Evolutionary conservation across 2,329 filamentous ascomycete genomes (phyloP), one percentile per base, ranked within the genome.

Genomic region (Aspergillus unguis): DNA sequence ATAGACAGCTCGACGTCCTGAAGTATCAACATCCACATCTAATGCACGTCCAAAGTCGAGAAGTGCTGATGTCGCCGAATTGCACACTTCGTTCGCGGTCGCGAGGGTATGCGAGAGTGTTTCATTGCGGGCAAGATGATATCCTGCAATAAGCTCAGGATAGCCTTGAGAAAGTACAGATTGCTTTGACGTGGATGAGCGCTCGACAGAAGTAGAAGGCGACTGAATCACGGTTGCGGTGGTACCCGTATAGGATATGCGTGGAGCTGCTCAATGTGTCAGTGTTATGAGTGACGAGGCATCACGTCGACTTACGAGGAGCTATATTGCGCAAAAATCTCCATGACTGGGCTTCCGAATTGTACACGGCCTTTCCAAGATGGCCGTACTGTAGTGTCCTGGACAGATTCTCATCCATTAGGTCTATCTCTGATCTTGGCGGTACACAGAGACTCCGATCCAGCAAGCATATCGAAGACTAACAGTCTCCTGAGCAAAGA

Each of bases 311-410:
- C 62, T 52, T 64, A 73, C 65, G 54, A 25, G 55, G 62, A 32
- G 57, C 58, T 33, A 70, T 62, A 1, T 64, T 65, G 44, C 77
- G 73, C 45, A 68, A 62, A 60, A 80, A 81, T n/a, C 60, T 59
- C 81, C 81, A 84, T 50, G 67, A 56, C 40, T 72, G 69, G 5
- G 70, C 70, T 4, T 80, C 74, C 1, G 72, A 53, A 50, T 76
- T 65, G 64, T 84, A 85, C n/a, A 65, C 61, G 42, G 77, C 71
- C 58, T 70, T 71, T 59, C 81, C 81, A 51, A 81, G 70, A 62
- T 83, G 79, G 71, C 82, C 82, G 69, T 82, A 84, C 55, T 78
- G 78, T 48, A 84, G 77, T 73, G 77, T 73, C 67, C 69, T 67
- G 44, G 69, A 64, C 40, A 67, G 63, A 58, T 68, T 66, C 59